Conservation (phyloP, 345 rosid species). For the Salix arbutifolia region DNA sequence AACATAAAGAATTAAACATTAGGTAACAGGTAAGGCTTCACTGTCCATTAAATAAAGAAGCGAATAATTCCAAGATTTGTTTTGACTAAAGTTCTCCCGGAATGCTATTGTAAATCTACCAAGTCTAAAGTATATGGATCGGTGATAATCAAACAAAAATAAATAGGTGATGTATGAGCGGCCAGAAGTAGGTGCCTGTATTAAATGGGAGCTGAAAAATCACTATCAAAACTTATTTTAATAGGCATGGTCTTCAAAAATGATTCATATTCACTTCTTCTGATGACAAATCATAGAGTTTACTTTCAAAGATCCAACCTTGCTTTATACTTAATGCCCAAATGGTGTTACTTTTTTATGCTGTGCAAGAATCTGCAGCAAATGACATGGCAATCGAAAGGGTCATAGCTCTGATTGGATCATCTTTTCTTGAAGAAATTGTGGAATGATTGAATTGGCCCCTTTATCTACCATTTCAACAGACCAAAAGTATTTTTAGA, state of each 20-base stretch:
- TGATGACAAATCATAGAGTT: too few species aligned
- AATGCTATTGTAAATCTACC: neutral
- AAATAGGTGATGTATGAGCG: neutral
- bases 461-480: neutral
- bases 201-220: constrained; percentile 21
- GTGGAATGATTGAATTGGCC: neutral
- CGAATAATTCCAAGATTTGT: too few species aligned
- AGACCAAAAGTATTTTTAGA: neutral
- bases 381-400: neutral
- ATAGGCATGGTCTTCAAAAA: too few species aligned
- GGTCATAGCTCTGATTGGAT: neutral
- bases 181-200: constrained; percentile 11
- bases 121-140: neutral
- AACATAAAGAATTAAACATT: neutral
- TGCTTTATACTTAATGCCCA: neutral
- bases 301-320: neutral
- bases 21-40: too few species aligned
- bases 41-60: too few species aligned
- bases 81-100: too few species aligned
- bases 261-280: neutral
- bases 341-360: neutral
- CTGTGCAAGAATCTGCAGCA: neutral
- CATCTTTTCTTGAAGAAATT: neutral
- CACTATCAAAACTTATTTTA: constrained; percentile 27
- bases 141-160: neutral